These are phyloP conservation scores for Aphelidium insulamus DNA, from an alignment of 371 early-diverging fungal species.

Conservation along the genomic window DNA sequence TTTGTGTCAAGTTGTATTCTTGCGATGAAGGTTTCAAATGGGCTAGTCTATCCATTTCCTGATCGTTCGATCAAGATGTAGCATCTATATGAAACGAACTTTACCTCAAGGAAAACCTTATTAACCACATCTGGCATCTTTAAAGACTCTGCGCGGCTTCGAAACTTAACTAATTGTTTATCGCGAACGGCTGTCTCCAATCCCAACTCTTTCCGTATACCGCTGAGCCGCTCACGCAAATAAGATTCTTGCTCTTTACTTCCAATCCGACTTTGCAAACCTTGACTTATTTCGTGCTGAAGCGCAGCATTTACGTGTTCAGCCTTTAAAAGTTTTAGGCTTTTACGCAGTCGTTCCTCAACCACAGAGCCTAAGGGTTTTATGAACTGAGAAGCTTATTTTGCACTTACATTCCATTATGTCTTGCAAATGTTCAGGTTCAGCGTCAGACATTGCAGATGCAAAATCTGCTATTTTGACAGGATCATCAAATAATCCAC, in stretches of 20 bases:
- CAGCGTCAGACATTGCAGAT: conserved; percentile 79
- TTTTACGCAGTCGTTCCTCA: conserved; percentile 75
- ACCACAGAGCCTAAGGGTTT: conserved; percentile 56
- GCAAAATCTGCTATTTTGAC: conserved; percentile 88
- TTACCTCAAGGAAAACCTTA: conserved; percentile 93
- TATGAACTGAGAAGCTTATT: no score
- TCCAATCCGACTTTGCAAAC: conserved; percentile 87
- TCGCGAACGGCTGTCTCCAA: conserved; percentile 91
- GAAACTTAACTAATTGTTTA: conserved; percentile 78
- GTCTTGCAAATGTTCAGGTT: conserved; percentile 68
- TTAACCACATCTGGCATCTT: conserved; percentile 73
- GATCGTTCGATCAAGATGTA: no score
- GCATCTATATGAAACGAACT: no score
- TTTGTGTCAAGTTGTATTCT: conserved; percentile 90
- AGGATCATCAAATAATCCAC: conserved; percentile 84
- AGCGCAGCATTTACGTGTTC: conserved; percentile 88
- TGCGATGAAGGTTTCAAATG: conserved; percentile 82
- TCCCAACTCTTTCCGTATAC: conserved; percentile 92
- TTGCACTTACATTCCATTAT: conserved; percentile 79
- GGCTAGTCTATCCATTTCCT: conserved; percentile 76
- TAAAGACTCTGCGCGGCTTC: conserved; percentile 49
- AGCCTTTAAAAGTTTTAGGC: conserved; percentile 76
- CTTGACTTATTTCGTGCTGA: conserved; percentile 83
- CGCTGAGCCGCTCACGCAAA: conserved; percentile 92
- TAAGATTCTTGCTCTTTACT: conserved; percentile 89